Percentiles rank a stretch among this genome's conserved stretches.
These are phyloP conservation scores for Voacanga thouarsii DNA, from an alignment of 257 asterid species.

Conservation along the genomic window DNA sequence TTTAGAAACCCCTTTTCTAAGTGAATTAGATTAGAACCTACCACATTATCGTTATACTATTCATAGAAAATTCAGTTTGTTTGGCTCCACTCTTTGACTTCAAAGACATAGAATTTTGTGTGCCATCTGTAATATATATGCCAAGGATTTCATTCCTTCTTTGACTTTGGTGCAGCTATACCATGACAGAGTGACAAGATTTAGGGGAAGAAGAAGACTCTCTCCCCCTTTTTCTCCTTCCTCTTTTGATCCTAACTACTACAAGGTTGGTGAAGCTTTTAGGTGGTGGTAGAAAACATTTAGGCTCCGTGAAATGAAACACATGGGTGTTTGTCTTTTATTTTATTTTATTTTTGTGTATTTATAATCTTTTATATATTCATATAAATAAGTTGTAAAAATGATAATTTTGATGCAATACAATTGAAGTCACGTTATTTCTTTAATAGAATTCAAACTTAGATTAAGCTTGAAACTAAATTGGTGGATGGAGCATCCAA, in stretches of 20 bases:
- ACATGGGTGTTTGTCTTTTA: too few relatives aligned
- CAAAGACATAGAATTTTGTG: background rate
- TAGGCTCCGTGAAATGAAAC: background rate
- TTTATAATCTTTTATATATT: too few relatives aligned
- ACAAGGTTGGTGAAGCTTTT: background rate
- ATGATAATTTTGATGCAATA: too few relatives aligned
- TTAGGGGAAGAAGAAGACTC: background rate
- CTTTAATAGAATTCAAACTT: background rate
- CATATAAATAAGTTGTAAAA: too few relatives aligned
- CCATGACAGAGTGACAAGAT: background rate
- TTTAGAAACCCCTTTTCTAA: background rate
- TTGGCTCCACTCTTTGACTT: constrained; percentile 3
- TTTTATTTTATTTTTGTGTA: too few relatives aligned
- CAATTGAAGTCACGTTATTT: background rate
- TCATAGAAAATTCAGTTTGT: background rate
- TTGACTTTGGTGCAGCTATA: background rate
- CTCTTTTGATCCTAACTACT: background rate
- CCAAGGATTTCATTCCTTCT: background rate
- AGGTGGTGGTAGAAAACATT: background rate
- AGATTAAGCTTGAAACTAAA: too few relatives aligned
- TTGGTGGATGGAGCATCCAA: too few relatives aligned
- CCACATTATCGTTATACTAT: background rate
- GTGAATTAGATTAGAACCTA: background rate
- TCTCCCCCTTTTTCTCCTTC: background rate
- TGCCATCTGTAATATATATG: background rate